Evolutionary conservation across 192 early-diverging fungal genomes (phyloP), one percentile per base, ranked within the genome.

Genomic region (Chytriomyces confervae): DNA sequence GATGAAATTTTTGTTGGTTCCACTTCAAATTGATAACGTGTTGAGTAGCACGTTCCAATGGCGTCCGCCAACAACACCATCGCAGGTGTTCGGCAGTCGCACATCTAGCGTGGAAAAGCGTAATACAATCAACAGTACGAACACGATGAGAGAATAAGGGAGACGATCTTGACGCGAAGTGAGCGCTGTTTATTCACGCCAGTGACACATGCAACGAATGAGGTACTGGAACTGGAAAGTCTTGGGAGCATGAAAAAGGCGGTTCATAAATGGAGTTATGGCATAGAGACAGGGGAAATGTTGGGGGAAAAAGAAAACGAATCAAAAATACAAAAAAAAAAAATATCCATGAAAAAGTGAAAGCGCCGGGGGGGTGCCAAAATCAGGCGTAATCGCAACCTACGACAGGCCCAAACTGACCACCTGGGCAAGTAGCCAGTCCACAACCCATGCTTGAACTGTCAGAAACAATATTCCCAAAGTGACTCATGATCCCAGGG

Each of bases 381-480:
- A 47, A 13, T 36, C 29, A 72, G 3, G 36, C 16, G 8, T 72
- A 72, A 57, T 72, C 69, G 29, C 69, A 72, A 3, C 69, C 69
- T 29, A 72, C 27, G 5, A 72, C 50, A n/a, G 48, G 44, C 29
- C 29, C 29, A 36, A 36, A 36, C 18, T 18, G 8, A 13, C 67
- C 47, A 47, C 44, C 48, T 3, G 67, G 48, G 29, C 69, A 72
- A 20, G 2, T 57, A n/a, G 48, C 10, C 7, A 16, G 3, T 10
- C 50, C 9, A 57, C 69, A 72, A 9, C 69, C 69, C 9, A 72
- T 2, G 7, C 29, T 18, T 2, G 69, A 57, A 29, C 24, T 57
- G 8, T 29, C 69, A n/a, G 18, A 48, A 60, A 72, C 69, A 18
- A 72, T 72, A 27, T 57, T 57, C 7, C 20, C 69, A 72, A 72